Evolutionary conservation across 2,329 filamentous ascomycete species (phyloP), one percentile per base, ranked within the genome.

Genomic region (Ophiostoma pallidulum): DNA sequence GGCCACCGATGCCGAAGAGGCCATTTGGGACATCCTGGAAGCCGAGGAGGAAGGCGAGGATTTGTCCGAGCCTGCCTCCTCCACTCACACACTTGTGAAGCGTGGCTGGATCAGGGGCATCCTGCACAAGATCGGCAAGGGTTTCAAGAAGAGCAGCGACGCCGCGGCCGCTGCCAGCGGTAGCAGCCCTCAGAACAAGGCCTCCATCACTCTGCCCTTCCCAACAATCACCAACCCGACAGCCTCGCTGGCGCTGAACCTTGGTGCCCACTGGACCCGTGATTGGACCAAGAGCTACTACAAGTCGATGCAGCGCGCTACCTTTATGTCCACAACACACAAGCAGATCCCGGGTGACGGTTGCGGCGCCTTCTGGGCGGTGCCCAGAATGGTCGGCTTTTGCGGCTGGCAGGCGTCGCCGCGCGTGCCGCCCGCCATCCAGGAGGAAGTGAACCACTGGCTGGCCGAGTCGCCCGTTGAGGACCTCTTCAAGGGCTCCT

Each of bases 311-410:
- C 42, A 49, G 48, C 32, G 22, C 1, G 52, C 48, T n/a, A 32
- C 3, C 40, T 52, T 54, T 33, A 47, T 31, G 13, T 40, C 45
- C 6, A 20, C 51, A 6, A 51, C 48, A 19, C 48, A 49, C 41
- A 47, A 46, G 41, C 52, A 54, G 46, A 18, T 49, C 2, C 48
- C 48, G 8, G 40, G 56, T 44, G 46, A 56, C 46, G 50, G 55
- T 46, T 48, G 54, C 47, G 47, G 55, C 50, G 38, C 53, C 36
- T 53, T 57, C 49, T 49, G 53, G 46, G 43, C 48, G 6, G 50
- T 52, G 16, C 52, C 52, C 4, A 31, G 47, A 1, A 42, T 13
- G 19, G 45, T 51, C n/a, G 43, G 33, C 19, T 51, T 49, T 41
- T 54, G 52, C 26, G 52, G 52, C 14, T 52, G 50, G 52, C 31